Percentiles rank a stretch among this genome's conserved stretches.
Evolutionary conservation across 768 basidiomycete genomes (phyloP).

Genomic region (Suillus tomentosus): DNA sequence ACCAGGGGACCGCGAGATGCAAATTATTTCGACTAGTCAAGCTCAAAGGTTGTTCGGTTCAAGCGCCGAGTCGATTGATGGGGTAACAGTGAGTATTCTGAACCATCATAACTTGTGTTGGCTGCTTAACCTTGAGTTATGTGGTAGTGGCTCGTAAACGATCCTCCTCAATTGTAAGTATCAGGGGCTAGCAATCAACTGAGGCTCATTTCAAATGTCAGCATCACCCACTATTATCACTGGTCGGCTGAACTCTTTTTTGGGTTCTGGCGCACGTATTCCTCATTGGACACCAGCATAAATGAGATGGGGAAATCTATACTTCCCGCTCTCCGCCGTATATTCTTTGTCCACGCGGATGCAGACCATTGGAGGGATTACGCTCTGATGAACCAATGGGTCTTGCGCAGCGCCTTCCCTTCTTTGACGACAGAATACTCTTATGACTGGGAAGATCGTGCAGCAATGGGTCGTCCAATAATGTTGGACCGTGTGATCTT

Average conservation of each 20-base stretch:
- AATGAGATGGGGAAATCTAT: conserved; percentile 62
- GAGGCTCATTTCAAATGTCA: conserved; percentile 27
- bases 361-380: conserved; percentile 89
- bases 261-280: conserved; percentile 90
- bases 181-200: not conserved
- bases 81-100: conserved; percentile 58
- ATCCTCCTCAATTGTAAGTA: conserved; percentile 81
- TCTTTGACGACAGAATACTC: conserved; percentile 77
- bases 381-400: conserved; percentile 87
- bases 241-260: conserved; percentile 92
- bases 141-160: conserved; percentile 75
- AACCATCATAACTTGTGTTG: not conserved
- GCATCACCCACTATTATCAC: conserved; percentile 92
- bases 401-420: conserved; percentile 79
- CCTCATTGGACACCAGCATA: conserved; percentile 75
- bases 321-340: conserved; percentile 72
- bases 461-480: conserved; percentile 64
- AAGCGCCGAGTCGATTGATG: conserved; percentile 74
- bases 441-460: conserved; percentile 83
- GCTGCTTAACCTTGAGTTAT: not conserved
- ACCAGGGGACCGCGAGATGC: conserved; percentile 80
- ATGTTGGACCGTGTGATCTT: conserved; percentile 88
- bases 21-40: conserved; percentile 66
- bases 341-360: conserved; percentile 76
- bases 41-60: conserved; percentile 72